Evolutionary conservation across 371 early-diverging fungal genomes (phyloP), one percentile per base, ranked within the genome.

Genomic region (Rhizopus stolonifer): DNA sequence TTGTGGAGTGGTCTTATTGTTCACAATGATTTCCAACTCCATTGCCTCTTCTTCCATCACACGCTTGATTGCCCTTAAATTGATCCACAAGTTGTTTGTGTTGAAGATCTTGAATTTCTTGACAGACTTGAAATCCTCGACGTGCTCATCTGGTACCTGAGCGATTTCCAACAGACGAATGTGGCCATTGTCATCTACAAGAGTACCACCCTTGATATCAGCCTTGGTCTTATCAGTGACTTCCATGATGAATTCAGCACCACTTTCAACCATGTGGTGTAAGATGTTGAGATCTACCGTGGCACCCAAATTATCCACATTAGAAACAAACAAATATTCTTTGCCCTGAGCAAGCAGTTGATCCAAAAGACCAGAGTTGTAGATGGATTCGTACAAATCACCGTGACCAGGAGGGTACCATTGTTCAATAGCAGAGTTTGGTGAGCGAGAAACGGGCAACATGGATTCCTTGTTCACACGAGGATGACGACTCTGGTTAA

Each of bases 101-200:
- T 99, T 99, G 85, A 99, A 99, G 65, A 99, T 99, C 85, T 97
- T 95, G 82, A 99, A 99, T 81, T 99, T 99, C 71, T 97, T 96
- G 73, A 99, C 87, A 54, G 94, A 93, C 70, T 99, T 99, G 80
- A 99, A 99, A 63, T 99, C 99, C 61, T 95, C 95, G 19, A 96
- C 92, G 61, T 96, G 92, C 58, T 93, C 92, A 40, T 84, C 72
- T 14, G 99, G 99, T 7, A 99, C 99, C 72, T 99, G 99, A 17
- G 99, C 99, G 67, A 99, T 96, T 81, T 99, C 99, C 38, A 99
- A 84, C 29, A 99, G 85, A 38, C 95, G 90, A 54, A 99, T 87
- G 39, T 81, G 79, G 21, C 95, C 98, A 49, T 98, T 94, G 73
- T 99, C 98, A 56, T 99, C 95, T 48, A 99, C 94, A 23, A 99